phyloP scores from a whole-genome alignment of 352 stramenopile genomes.

The Pythium volutum region DNA sequence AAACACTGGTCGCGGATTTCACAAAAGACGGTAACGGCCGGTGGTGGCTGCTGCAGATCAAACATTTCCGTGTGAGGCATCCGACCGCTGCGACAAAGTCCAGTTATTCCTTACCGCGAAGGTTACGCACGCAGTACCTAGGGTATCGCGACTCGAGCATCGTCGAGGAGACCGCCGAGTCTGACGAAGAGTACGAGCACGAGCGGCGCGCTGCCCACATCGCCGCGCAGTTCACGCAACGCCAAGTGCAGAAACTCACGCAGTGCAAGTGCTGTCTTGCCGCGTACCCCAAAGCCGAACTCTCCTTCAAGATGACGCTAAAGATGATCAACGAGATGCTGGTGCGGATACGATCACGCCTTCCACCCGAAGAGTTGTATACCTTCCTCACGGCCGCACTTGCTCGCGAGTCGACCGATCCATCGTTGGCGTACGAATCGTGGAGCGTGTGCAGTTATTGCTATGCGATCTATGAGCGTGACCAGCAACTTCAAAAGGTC shows the following conservation, averaged over 20 bases:
- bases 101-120: slow-evolving; percentile 38
- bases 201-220: slow-evolving; percentile 15
- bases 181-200: slow-evolving; percentile 37
- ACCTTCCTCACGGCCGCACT: slow-evolving; percentile 48
- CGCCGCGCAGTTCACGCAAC: slow-evolving; percentile 36
- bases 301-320: slow-evolving; percentile 86
- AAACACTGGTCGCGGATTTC: slow-evolving; percentile 69
- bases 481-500: slow-evolving; percentile 71
- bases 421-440: slow-evolving; percentile 73
- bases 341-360: slow-evolving; percentile 51
- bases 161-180: slow-evolving; percentile 53
- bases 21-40: slow-evolving; percentile 59
- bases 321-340: slow-evolving; percentile 88
- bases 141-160: slow-evolving; percentile 66
- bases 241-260: slow-evolving; percentile 64
- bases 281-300: slow-evolving; percentile 64
- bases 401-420: slow-evolving; percentile 39
- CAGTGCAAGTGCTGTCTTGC: slow-evolving; percentile 82
- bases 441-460: slow-evolving; percentile 84
- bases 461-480: slow-evolving; percentile 83
- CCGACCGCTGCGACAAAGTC: slow-evolving; percentile 30
- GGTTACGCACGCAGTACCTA: slow-evolving; percentile 46
- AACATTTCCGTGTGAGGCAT: slow-evolving; percentile 53
- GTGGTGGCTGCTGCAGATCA: slow-evolving; percentile 83
- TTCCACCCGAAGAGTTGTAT: slow-evolving; percentile 46